Evolutionary conservation across 2,329 filamentous ascomycete species (phyloP).

Genomic region (Aureobasidium uvarum): DNA sequence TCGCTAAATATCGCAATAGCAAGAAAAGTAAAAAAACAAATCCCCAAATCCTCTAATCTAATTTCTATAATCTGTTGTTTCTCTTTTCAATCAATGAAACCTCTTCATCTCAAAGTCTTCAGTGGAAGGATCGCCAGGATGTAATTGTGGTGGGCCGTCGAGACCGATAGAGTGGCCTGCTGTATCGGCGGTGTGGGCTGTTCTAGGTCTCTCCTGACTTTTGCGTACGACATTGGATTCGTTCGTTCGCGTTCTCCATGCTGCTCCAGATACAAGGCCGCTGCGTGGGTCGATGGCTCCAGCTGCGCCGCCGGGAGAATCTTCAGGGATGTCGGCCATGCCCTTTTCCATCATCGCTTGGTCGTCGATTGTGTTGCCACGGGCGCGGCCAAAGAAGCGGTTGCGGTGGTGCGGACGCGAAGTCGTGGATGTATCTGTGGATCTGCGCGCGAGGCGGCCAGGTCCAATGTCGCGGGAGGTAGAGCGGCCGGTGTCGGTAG

Average conservation of each 20-base stretch:
- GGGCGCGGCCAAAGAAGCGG: slow-evolving; percentile 58
- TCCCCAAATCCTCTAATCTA: slow-evolving; percentile 1
- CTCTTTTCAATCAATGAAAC: not conserved
- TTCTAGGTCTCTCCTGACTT: slow-evolving; percentile 14
- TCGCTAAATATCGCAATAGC: slow-evolving; percentile 11
- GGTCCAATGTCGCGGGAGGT: slow-evolving; percentile 34
- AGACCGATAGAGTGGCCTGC: slow-evolving; percentile 12
- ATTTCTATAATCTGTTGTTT: not conserved
- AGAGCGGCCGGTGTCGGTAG: slow-evolving; percentile 32
- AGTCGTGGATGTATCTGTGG: slow-evolving; percentile 32
- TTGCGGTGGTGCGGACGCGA: slow-evolving; percentile 56
- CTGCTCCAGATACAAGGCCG: slow-evolving; percentile 36
- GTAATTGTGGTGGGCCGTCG: slow-evolving; percentile 3
- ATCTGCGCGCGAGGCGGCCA: slow-evolving; percentile 35
- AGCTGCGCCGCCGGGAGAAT: not conserved
- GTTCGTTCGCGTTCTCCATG: slow-evolving; percentile 36
- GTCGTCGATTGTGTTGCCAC: slow-evolving; percentile 32
- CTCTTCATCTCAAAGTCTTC: slow-evolving; percentile 28
- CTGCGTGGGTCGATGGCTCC: slow-evolving; percentile 36
- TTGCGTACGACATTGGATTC: slow-evolving; percentile 32
- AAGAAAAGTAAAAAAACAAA: not conserved
- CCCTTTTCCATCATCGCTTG: slow-evolving; percentile 38
- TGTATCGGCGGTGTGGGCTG: not conserved
- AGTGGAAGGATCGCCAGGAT: slow-evolving; percentile 14
- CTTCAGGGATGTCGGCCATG: slow-evolving; percentile 42